Evolutionary conservation across 805 yeast genomes (phyloP).

Genomic region (Maudiozyma bulderi): DNA sequence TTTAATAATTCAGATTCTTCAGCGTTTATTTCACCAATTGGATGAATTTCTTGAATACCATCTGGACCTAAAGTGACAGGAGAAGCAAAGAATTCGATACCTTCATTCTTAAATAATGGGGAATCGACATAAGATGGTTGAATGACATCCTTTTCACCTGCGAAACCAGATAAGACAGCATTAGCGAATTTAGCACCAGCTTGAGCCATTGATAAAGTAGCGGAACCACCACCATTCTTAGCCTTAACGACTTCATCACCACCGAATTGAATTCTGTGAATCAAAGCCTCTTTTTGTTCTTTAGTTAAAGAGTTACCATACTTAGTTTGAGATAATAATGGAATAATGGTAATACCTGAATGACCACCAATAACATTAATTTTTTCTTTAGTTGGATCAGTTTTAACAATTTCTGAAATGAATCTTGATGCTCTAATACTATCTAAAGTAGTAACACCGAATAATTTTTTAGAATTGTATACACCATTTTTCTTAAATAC

Average conservation of each 20-base stretch:
- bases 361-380: constrained; percentile 95
- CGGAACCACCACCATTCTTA: constrained; percentile 89
- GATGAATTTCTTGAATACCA: constrained; percentile 78
- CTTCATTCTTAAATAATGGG: constrained; percentile 75
- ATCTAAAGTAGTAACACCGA: constrained; percentile 95
- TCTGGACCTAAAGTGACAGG: constrained; percentile 86
- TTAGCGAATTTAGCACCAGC: constrained; percentile 76
- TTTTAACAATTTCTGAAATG: constrained; percentile 42
- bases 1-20: constrained; percentile 80
- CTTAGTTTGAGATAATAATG: constrained; percentile 76
- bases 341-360: constrained; percentile 94
- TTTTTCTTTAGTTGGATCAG: constrained; percentile 66
- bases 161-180: constrained; percentile 53
- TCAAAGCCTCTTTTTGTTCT: constrained; percentile 56
- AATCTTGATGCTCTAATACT: constrained; percentile 84
- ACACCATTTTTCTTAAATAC: constrained; percentile 77
- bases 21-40: constrained; percentile 58
- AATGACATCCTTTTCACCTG: constrained; percentile 53
- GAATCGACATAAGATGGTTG: constrained; percentile 71
- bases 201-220: constrained; percentile 87
- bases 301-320: constrained; percentile 47
- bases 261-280: constrained; percentile 89
- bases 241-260: constrained; percentile 95
- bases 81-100: constrained; percentile 94
- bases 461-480: constrained; percentile 83